Percentiles rank a stretch among this genome's conserved stretches.
These are phyloP conservation scores for Ophiostoma ips DNA, from an alignment of 2,329 filamentous ascomycete species.

Conservation along the genomic window DNA sequence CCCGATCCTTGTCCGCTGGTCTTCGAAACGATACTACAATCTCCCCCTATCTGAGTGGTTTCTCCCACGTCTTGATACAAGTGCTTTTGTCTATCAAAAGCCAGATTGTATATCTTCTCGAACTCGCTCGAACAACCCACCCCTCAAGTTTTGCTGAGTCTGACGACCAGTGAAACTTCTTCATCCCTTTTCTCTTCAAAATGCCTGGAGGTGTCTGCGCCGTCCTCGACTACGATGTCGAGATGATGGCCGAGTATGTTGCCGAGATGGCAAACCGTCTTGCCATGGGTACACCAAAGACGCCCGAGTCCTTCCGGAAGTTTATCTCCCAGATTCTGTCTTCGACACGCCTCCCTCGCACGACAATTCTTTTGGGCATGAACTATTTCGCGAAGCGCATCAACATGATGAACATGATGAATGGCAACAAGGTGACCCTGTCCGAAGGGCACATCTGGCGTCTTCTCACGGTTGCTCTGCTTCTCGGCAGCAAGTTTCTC, in stretches of 20 bases:
- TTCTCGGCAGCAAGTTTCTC: conserved; percentile 87
- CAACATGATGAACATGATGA: conserved; percentile 51
- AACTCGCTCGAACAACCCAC: neutral
- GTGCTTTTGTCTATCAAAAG: conserved; percentile 12
- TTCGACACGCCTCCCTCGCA: conserved; percentile 77
- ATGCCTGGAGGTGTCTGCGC: conserved; percentile 78
- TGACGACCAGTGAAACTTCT: conserved; percentile 14
- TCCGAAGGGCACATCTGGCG: conserved; percentile 68
- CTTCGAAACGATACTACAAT: neutral
- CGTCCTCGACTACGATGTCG: conserved; percentile 93
- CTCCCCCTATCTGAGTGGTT: neutral
- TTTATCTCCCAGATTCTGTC: conserved; percentile 85
- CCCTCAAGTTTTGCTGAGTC: conserved; percentile 3
- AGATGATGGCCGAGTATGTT: conserved; percentile 90
- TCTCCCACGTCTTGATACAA: neutral
- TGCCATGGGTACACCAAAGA: conserved; percentile 41
- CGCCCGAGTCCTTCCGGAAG: conserved; percentile 58
- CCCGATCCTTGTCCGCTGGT: neutral
- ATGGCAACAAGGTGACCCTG: conserved; percentile 34
- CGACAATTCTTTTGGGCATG: conserved; percentile 79
- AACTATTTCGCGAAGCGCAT: conserved; percentile 78
- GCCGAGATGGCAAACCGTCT: conserved; percentile 65
- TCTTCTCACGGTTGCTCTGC: conserved; percentile 69
- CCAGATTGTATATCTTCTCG: conserved; percentile 18
- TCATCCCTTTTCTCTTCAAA: conserved; percentile 22